Conservation (phyloP, 805 yeast species). For the Millerago galiae region DNA sequence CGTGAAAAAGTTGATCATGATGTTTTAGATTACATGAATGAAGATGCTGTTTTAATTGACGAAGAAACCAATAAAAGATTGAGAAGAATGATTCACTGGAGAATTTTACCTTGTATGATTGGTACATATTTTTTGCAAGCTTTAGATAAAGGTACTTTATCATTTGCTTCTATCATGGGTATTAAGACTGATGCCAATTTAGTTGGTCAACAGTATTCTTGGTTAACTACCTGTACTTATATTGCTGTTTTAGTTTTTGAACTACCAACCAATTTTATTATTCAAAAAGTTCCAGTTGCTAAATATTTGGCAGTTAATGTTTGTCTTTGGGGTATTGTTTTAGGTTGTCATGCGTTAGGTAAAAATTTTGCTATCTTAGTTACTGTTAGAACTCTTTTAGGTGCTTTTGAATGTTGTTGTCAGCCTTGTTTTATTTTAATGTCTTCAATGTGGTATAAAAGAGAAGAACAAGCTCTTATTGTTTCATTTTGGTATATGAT, state of each 20-base stretch:
- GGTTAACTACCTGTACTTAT: conserved; percentile 11
- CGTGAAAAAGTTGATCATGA: conserved; percentile 5
- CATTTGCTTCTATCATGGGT: conserved; percentile 40
- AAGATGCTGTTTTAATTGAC: conserved; percentile 25
- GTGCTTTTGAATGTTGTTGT: conserved; percentile 44
- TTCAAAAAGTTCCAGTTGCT: conserved; percentile 45
- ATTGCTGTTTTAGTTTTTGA: conserved; percentile 10
- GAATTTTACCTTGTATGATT: conserved; percentile 27
- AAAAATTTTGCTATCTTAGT: conserved; percentile 40
- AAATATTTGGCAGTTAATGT: conserved; percentile 39
- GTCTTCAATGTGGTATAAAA: conserved; percentile 53
- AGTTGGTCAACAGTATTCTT: conserved; percentile 33
- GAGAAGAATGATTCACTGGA: conserved; percentile 42
- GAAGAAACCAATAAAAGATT: conserved; percentile 28
- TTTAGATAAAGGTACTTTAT: conserved; percentile 35
- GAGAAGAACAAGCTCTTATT: conserved; percentile 40
- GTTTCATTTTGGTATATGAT: conserved; percentile 45
- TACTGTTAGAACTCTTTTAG: conserved; percentile 42
- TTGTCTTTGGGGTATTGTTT: conserved; percentile 42
- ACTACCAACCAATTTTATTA: conserved; percentile 23
- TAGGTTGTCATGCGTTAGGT: conserved; percentile 41
- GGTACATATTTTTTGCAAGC: conserved; percentile 32
- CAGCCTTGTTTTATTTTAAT: conserved; percentile 47
- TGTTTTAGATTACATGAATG: conserved; percentile 7
- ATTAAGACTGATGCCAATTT: conserved; percentile 33